Base-by-base conservation (phyloP, 2,329 filamentous ascomycete genomes). In the Periglandula ipomoeae region DNA sequence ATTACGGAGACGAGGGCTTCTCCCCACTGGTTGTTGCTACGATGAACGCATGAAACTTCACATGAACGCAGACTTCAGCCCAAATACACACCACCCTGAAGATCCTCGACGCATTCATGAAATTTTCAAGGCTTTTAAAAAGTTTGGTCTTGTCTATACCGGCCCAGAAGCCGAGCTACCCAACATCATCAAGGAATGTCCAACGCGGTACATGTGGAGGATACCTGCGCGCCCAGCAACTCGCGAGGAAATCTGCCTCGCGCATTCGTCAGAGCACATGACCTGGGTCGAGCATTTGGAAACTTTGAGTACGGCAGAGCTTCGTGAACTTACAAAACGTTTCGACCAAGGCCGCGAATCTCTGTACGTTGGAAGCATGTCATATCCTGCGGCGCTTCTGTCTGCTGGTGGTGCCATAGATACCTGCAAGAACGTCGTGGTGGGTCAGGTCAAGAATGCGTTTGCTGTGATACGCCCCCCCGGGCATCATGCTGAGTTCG, bases 1-100 rank as follows among this genome's bases (percentile, higher is more conserved):
- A 46, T 56, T 73, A 45, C 63, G 63, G 13, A 67, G 68, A 49
- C 71, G 67, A 34, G 72, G 73, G 2, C 66, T 79, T 23, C 71
- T 87, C 1, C 79, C 84, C 0, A 90, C 86, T 0, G 87, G 87
- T 3, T 81, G 85, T 52, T 91, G 87, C 56, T 98, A 97, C 63
- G 93, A 98, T 69, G 83, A 88, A 50, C 82, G 91, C 27, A 98
- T 98, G 93, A 89, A 93, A 52, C 85, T 94, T 52, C 93, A 98
- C 64, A 87, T 89, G 48, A 95, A 96, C 62, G 82, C 87, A 15
- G 83, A 88, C 62, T 84, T 81, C 60, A 80, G 78, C 17, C 75
- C 77, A 1, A 78, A 82, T 43, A 85, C 91, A 20, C 84, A 94
- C 46, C 93, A 98, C 60, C 93, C 93, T 0, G 93, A 98, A 65